Percentiles rank a stretch among this genome's conserved stretches.
Conservation (phyloP, 73 alveolate species). For the Paramecium bursaria region DNA sequence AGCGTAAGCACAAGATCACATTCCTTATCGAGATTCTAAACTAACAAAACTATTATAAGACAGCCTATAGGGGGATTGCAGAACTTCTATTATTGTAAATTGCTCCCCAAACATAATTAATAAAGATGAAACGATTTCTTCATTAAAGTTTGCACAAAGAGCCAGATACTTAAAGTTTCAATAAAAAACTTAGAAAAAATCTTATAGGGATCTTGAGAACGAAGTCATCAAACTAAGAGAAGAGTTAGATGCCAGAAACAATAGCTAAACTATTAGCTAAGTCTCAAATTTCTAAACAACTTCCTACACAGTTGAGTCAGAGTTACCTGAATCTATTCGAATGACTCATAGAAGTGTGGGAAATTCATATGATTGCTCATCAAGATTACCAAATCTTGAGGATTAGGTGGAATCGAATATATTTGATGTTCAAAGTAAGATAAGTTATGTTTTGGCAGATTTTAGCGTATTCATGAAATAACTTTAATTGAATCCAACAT, state of each 20-base stretch:
- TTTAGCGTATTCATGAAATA: neutral
- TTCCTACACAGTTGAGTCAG: constrained; percentile 36
- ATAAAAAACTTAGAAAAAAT: constrained; percentile 23
- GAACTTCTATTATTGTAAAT: constrained; percentile 78
- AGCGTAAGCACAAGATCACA: constrained; percentile 75
- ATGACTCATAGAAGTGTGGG: constrained; percentile 29
- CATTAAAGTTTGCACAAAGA: constrained; percentile 81
- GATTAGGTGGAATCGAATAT: neutral
- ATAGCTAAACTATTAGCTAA: constrained; percentile 27
- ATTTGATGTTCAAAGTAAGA: neutral
- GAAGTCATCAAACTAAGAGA: constrained; percentile 12
- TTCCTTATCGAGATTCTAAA: constrained; percentile 95
- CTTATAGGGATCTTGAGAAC: constrained; percentile 46
- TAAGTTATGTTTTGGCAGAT: too few species aligned
- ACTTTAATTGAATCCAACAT: too few species aligned
- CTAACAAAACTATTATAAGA: constrained; percentile 91
- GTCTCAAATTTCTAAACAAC: constrained; percentile 28
- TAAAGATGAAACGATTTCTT: constrained; percentile 79
- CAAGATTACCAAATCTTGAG: neutral
- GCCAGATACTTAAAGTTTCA: constrained; percentile 68
- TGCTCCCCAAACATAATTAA: constrained; percentile 74
- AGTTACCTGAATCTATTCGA: constrained; percentile 36
- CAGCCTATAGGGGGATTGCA: constrained; percentile 91
- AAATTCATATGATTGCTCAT: too few species aligned
- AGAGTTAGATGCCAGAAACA: constrained; percentile 35